Evolutionary conservation across 1,284 basidiomycete species (phyloP).

Genomic region (Apiotrichum mycotoxinovorans): DNA sequence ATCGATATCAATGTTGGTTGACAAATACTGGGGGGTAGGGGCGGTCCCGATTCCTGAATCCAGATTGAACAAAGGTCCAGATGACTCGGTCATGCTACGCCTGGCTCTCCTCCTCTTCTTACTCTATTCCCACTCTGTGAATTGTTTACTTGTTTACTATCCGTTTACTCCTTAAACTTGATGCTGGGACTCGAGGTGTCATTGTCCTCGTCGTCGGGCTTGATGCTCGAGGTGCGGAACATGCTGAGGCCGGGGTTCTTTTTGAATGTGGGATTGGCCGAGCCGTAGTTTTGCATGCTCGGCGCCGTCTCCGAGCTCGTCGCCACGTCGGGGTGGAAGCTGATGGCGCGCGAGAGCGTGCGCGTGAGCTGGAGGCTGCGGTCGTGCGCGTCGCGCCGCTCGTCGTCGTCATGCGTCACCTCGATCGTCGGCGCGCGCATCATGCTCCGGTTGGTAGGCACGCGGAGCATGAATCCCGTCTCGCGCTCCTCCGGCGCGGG

Average conservation of each 20-base stretch:
- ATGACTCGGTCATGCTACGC: too few relatives aligned
- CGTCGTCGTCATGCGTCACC: background rate
- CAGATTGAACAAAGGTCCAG: too few relatives aligned
- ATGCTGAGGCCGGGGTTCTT: constrained; percentile 39
- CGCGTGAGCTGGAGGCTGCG: constrained; percentile 15
- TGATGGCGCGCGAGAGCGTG: constrained; percentile 30
- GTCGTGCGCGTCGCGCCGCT: background rate
- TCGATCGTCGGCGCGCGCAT: background rate
- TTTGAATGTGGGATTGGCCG: constrained; percentile 37
- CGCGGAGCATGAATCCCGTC: constrained; percentile 7
- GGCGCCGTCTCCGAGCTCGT: constrained; percentile 42
- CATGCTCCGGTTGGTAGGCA: background rate
- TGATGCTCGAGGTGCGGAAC: constrained; percentile 30
- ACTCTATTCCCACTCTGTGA: too few relatives aligned
- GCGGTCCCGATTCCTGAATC: too few relatives aligned
- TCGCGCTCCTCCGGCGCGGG: background rate
- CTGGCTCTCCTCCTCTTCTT: background rate
- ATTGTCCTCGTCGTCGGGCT: background rate
- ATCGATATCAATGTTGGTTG: too few relatives aligned
- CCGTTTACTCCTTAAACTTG: background rate
- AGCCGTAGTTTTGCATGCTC: constrained; percentile 36
- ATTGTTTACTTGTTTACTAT: too few relatives aligned
- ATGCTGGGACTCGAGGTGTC: constrained; percentile 8
- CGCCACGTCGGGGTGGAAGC: constrained; percentile 41
- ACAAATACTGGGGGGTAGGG: too few relatives aligned